Base-by-base conservation (phyloP, 1,139 yeast species). In the Hemisphaericaspora xylofermentans region DNA sequence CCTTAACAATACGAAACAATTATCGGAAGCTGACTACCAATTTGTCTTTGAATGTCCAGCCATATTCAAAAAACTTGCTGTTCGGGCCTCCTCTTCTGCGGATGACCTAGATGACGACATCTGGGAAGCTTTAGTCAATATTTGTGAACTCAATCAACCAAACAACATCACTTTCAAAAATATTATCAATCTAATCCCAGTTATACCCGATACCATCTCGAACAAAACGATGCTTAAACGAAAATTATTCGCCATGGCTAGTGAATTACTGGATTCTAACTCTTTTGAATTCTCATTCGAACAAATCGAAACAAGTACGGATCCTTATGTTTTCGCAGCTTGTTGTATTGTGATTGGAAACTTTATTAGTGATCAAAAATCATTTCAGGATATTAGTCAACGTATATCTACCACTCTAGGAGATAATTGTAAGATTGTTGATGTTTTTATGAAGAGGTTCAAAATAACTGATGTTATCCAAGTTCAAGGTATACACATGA, bases 291-390 rank as follows among this genome's bases (percentile, higher is more conserved):
- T 34, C 14, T 40, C 51, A 6, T n/a, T 48, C n/a, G 38, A 34
- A 6, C 28, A 32, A 14, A 32, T 51, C n/a, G 25, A 43, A 2
- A 25, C 15, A 1, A 25, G 47, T 3, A 25, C 31, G 0, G 66
- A 65, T 46, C 51, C 65, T 1, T 69, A 68, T 47, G 52, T 55
- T 1, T 48, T 57, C 33, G 58, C 71, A 0, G 64, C 65, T 0
- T 50, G 56, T 16, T 64, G 65, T 22, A 54, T 70, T 5, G 53
- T 60, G 4, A 50, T 71, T 6, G 77, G 77, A 0, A 72, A 72
- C 46, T 63, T 54, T 41, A 61, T 71, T 18, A 48, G 50, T 17
- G 54, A 54, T 43, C 30, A 43, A 7, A 56, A 45, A 3, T 52
- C 57, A 13, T 49, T 54, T 21, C 43, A 41, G 4, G 39, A 45